Base-by-base conservation (phyloP, 1,284 basidiomycete species). In the Ustilago cynodontis region DNA sequence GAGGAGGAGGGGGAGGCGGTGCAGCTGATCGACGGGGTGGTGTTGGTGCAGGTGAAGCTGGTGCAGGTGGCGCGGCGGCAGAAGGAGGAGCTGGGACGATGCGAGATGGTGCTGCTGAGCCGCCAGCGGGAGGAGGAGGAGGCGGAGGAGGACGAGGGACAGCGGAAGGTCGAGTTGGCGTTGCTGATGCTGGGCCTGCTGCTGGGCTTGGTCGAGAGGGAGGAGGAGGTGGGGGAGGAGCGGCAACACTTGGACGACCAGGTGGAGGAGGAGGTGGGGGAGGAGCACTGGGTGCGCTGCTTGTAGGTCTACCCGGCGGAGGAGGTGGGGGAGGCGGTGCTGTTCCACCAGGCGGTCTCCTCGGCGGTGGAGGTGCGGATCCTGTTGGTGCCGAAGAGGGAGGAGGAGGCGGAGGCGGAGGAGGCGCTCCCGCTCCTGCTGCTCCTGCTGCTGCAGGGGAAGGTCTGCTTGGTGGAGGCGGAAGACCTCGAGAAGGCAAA, bases 1-100 rank as follows among this genome's bases (percentile, higher is more conserved):
- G 68, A 3, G 65, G 87, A 81, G 84, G 86, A 13, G 94, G 94
- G 7, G 96, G 94, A 1, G 91, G 92, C 31, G 93, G 93, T 24
- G 89, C 91, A 71, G 94, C 97, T 90, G 89, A 90, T 1, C 92
- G 95, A 77, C 98, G 97, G 7, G 74, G 67, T 29, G 67, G 64
- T 24, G 62, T 67, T 3, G 77, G 62, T 43, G 60, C 73, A 20
- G 60, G 51, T 16, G 66, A 70, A 1, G 54, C 14, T 9, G 69
- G 56, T 13, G 70, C 65, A 2, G 66, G 56, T 14, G 70, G 70
- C 35, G 33, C 51, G 20, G 51, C 47, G 16, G 70, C 65, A 3
- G 66, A 52, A 2, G 70, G 65, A 5, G 69, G 69, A 10, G 51
- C 65, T 10, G 65, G 71, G 6, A 73, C 61, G 49, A 54, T 54